A percentile compares a stretch with the other conserved stretches of the same genome.
Evolutionary conservation across 495 filamentous ascomycete species (phyloP).

Genomic region (Aspergillus cavernicola): DNA sequence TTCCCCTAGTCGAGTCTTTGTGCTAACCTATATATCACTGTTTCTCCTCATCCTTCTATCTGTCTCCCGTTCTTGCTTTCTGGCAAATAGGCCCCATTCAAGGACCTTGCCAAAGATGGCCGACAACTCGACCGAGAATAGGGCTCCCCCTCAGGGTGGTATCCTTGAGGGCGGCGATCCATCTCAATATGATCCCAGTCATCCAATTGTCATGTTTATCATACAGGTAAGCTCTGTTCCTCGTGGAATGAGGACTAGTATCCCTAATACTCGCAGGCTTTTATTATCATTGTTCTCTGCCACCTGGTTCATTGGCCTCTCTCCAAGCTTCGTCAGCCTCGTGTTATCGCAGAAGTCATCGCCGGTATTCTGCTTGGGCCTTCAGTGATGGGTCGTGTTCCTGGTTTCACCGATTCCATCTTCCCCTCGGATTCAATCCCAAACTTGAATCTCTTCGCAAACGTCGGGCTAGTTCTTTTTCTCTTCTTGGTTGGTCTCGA

Average conservation of each 20-base stretch:
- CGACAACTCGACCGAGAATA: constrained; percentile 14
- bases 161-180: constrained; percentile 76
- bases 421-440: constrained; percentile 74
- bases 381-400: constrained; percentile 79
- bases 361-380: constrained; percentile 88
- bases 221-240: constrained; percentile 64
- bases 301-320: constrained; percentile 80
- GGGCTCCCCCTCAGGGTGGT: constrained; percentile 42
- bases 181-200: constrained; percentile 62
- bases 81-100: too few relatives aligned
- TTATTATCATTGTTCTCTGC: constrained; percentile 88
- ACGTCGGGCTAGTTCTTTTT: constrained; percentile 85
- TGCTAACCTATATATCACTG: not conserved
- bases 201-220: constrained; percentile 92
- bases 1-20: not conserved
- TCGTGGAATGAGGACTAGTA: not conserved
- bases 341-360: constrained; percentile 94
- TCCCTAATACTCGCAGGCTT: constrained; percentile 51
- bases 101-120: constrained; percentile 11
- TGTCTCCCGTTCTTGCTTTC: not conserved
- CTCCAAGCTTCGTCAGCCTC: constrained; percentile 81
- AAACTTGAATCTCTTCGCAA: constrained; percentile 76
- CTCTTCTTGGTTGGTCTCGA: constrained; percentile 91
- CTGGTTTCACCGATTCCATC: constrained; percentile 72
- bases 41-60: not conserved